Conservation (phyloP, 1,284 basidiomycete genomes). For the Cryptococcus depauperatus region DNA sequence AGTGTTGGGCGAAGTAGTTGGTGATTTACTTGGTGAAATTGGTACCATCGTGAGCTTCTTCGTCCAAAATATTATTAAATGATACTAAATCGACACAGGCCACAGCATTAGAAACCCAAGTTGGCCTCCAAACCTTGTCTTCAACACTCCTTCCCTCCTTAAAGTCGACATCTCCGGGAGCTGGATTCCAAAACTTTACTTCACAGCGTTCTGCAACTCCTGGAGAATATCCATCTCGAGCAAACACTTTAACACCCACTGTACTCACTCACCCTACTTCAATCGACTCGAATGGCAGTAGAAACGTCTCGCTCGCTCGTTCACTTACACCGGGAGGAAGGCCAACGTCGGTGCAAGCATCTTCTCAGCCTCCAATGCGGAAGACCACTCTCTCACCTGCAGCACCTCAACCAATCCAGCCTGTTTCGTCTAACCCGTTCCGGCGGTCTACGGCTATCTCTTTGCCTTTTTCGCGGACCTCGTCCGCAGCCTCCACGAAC, state of each 20-base stretch:
- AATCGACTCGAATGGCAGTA: constrained; percentile 13
- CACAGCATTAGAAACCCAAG: constrained; percentile 40
- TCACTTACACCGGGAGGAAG: constrained; percentile 38
- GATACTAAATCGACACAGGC: constrained; percentile 26
- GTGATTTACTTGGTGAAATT: constrained; percentile 72
- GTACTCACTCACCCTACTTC: constrained; percentile 17
- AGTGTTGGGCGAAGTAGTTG: constrained; percentile 75
- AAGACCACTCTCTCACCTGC: constrained; percentile 38
- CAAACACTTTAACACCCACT: constrained; percentile 24
- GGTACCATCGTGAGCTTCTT: constrained; percentile 52
- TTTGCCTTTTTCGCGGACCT: background rate
- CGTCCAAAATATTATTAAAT: background rate
- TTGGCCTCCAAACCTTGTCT: constrained; percentile 42
- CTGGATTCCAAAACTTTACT: constrained; percentile 7
- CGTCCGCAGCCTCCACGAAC: background rate
- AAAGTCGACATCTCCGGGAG: constrained; percentile 21
- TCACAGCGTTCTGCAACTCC: no score
- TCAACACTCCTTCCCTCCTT: constrained; percentile 41
- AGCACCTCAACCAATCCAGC: constrained; percentile 10
- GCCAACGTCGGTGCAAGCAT: constrained; percentile 32
- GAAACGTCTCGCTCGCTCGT: constrained; percentile 24
- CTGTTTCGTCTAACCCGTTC: constrained; percentile 15
- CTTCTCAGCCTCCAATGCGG: constrained; percentile 32
- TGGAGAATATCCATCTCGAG: constrained; percentile 14
- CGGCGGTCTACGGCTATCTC: background rate